Conservation (phyloP, 1,284 basidiomycete genomes). For the Agaricales sp. region DNA sequence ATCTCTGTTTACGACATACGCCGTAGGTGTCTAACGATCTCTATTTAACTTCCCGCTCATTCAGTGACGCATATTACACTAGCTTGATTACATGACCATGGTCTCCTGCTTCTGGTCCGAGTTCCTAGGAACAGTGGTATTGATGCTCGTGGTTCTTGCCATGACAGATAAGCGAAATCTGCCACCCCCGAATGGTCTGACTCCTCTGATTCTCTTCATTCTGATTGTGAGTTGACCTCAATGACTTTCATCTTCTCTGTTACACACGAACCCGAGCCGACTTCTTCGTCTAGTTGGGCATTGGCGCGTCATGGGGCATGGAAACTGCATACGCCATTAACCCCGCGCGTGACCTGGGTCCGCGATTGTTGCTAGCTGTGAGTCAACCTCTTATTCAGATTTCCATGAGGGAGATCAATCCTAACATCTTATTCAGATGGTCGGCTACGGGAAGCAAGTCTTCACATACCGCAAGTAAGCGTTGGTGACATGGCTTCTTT, state of each 20-base stretch:
- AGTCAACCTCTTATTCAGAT: neutral
- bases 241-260: no score
- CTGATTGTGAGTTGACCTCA: no score
- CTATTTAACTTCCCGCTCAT: conserved; percentile 5
- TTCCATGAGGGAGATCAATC: neutral
- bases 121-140: conserved; percentile 49
- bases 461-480: conserved; percentile 29
- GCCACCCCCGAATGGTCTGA: conserved; percentile 33
- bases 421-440: conserved; percentile 33
- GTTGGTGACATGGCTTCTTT: conserved; percentile 1
- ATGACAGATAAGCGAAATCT: conserved; percentile 35
- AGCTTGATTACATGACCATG: conserved; percentile 49
- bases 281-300: no score
- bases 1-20: conserved; percentile 60
- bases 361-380: conserved; percentile 48
- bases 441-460: conserved; percentile 35
- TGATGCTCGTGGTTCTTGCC: conserved; percentile 25
- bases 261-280: no score
- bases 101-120: conserved; percentile 55
- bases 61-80: conserved; percentile 11
- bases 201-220: conserved; percentile 47
- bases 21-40: conserved; percentile 36
- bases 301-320: conserved; percentile 43
- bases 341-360: conserved; percentile 57
- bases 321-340: conserved; percentile 57